Evolutionary conservation across 2,329 filamentous ascomycete species (phyloP).

Genomic region (Cladorrhinum sp.): DNA sequence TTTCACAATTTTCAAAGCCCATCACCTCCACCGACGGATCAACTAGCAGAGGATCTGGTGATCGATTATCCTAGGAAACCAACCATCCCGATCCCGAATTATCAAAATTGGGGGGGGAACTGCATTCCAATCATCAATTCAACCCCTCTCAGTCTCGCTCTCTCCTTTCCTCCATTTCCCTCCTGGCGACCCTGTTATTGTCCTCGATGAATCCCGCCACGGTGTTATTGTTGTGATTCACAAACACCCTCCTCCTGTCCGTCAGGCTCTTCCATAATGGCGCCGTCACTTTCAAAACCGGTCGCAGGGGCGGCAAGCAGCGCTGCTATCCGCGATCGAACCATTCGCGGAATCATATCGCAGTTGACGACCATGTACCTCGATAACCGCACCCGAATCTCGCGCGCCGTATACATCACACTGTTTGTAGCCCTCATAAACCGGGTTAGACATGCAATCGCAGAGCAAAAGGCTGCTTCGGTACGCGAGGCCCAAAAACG

Average conservation of each 20-base stretch:
- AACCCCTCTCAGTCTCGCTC: neutral
- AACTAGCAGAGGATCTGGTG: too few relatives aligned
- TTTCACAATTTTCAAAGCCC: neutral
- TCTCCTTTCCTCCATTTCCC: neutral
- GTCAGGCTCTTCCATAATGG: conserved; percentile 50
- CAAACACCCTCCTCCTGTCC: neutral
- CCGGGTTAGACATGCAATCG: conserved; percentile 85
- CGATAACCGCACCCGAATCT: conserved; percentile 75
- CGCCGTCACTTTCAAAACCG: conserved; percentile 68
- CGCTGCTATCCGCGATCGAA: conserved; percentile 51
- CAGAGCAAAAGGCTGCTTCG: conserved; percentile 86
- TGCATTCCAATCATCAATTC: neutral
- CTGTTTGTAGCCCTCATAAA: conserved; percentile 78
- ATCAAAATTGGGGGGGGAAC: neutral
- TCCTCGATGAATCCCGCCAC: conserved; percentile 2
- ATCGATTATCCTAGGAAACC: neutral
- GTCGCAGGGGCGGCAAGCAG: conserved; percentile 40
- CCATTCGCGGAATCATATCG: conserved; percentile 61
- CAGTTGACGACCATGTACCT: conserved; percentile 72
- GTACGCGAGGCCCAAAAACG: conserved; percentile 61
- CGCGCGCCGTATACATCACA: conserved; percentile 77
- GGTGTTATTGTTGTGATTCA: neutral
- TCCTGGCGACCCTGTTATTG: neutral
- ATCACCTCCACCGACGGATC: too few relatives aligned
- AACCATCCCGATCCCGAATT: neutral